These are phyloP conservation scores for Malassezia japonica DNA, from an alignment of 1,284 basidiomycete genomes.

Conservation along the genomic window DNA sequence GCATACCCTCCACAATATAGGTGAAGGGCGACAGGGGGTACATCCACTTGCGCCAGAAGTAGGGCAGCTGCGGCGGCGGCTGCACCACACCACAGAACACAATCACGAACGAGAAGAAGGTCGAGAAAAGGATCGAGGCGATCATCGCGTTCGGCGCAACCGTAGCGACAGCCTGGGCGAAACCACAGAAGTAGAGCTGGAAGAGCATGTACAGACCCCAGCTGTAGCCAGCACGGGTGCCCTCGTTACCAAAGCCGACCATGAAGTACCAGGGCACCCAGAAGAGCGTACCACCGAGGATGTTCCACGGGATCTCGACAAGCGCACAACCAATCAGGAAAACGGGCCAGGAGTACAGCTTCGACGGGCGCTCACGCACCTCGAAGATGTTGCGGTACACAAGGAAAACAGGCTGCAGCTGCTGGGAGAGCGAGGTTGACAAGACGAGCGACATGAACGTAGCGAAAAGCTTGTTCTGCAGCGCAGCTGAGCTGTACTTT, in stretches of 20 bases:
- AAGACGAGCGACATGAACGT: conserved; percentile 49
- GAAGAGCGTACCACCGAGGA: conserved; percentile 35
- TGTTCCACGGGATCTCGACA: conserved; percentile 47
- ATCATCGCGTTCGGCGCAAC: conserved; percentile 61
- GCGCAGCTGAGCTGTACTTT: conserved; percentile 19
- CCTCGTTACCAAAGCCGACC: conserved; percentile 21
- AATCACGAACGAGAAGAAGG: conserved; percentile 58
- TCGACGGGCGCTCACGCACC: conserved; percentile 62
- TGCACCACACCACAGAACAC: conserved; percentile 56
- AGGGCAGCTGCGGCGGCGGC: conserved; percentile 31
- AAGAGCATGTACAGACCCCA: conserved; percentile 34
- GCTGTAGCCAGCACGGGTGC: conserved; percentile 23
- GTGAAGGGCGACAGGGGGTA: conserved; percentile 66
- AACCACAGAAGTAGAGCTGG: conserved; percentile 54
- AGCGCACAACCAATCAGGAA: conserved; percentile 52
- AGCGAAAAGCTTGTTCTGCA: conserved; percentile 68
- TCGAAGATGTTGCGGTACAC: conserved; percentile 58
- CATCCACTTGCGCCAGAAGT: conserved; percentile 27
- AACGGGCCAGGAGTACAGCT: conserved; percentile 74
- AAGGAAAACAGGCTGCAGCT: conserved; percentile 51
- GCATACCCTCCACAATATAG: conserved; percentile 50
- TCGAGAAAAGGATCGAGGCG: conserved; percentile 59
- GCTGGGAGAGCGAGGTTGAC: conserved; percentile 38
- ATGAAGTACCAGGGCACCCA: conserved; percentile 38
- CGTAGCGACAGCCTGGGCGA: conserved; percentile 60